Conservation (phyloP, 495 filamentous ascomycete species). For the Talaromyces wortmannii region DNA sequence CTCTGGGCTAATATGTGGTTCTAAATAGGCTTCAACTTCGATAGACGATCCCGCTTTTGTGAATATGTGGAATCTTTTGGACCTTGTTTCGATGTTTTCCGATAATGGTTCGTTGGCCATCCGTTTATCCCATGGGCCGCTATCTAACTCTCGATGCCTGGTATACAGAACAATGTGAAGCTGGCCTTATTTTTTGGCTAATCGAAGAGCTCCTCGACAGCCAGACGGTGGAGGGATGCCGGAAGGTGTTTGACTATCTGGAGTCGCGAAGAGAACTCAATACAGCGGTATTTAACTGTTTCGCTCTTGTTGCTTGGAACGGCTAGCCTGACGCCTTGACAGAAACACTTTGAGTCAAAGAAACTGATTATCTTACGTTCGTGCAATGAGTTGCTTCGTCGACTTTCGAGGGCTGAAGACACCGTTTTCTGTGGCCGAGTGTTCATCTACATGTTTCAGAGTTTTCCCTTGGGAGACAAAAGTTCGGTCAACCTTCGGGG, state of each 20-base stretch:
- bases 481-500: slow-evolving; percentile 95
- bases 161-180: slow-evolving; percentile 66
- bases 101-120: slow-evolving; percentile 52
- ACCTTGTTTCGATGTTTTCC: slow-evolving; percentile 79
- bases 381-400: slow-evolving; percentile 89
- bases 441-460: slow-evolving; percentile 96
- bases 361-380: slow-evolving; percentile 79
- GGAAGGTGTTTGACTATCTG: slow-evolving; percentile 85
- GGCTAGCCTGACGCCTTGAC: slow-evolving; percentile 1
- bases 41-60: slow-evolving; percentile 73
- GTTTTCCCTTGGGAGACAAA: slow-evolving; percentile 89
- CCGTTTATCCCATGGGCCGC: not conserved
- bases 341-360: slow-evolving; percentile 79
- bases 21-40: slow-evolving; percentile 51
- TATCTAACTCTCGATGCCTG: slow-evolving; percentile 10
- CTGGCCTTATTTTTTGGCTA: slow-evolving; percentile 77
- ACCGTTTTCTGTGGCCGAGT: slow-evolving; percentile 95
- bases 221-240: slow-evolving; percentile 85
- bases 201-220: slow-evolving; percentile 95
- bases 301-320: not conserved
- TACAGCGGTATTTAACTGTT: slow-evolving; percentile 46
- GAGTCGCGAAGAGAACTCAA: slow-evolving; percentile 87
- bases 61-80: slow-evolving; percentile 85
- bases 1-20: slow-evolving; percentile 9
- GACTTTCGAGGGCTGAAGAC: slow-evolving; percentile 89